Evolutionary conservation across 176 grass and related monocot species (phyloP), one percentile per base, ranked within the genome.

Genomic region (Bonia amplexicaulis): DNA sequence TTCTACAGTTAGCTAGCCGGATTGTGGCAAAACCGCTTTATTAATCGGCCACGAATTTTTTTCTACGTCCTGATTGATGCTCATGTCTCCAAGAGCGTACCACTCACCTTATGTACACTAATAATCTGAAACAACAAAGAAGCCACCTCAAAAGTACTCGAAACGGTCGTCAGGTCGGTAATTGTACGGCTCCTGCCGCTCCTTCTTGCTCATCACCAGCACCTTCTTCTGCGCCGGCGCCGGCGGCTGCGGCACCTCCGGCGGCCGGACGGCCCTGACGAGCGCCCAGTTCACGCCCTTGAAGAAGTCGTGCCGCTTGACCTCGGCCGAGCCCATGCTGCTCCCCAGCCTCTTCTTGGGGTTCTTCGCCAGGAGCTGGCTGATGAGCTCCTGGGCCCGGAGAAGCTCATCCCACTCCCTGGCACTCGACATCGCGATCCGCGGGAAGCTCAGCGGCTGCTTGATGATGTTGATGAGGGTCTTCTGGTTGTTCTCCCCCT

Each of bases 211-310:
- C 80, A 80, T 66, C 73, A 79, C 15, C 69, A 69, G n/a, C 74
- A 73, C 63, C 82, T 80, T 84, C 61, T 58, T 89, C 69, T 42
- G 25, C 73, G 72, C 79, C 31, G 40, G 19, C 27, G 14, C 6
- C 46, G 54, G 23, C 33, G 45, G 4, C 52, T 53, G 57, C 31
- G 19, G 90, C 31, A 94, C 90, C 74, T 97, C 92, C 3, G 95
- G 95, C 2, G 95, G 95, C 15, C 80, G 91, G 37, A 97, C 88
- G 12, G 95, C 94, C 88, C 95, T 89, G 55, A 97, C 88, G 37
- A 97, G 92, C 7, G 95, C 95, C 95, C 95, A 97, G 80, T 94
- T 97, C 2, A 97, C 84, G 26, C 90, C 90, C 69, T 81, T 91
- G 82, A 97, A 97, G 86, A 97, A 94, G 12, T 71, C 92, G 69